Evolutionary conservation across 169 alveolate genomes (phyloP), one percentile per base, ranked within the genome.

Genomic region (Besnoitia besnoiti): DNA sequence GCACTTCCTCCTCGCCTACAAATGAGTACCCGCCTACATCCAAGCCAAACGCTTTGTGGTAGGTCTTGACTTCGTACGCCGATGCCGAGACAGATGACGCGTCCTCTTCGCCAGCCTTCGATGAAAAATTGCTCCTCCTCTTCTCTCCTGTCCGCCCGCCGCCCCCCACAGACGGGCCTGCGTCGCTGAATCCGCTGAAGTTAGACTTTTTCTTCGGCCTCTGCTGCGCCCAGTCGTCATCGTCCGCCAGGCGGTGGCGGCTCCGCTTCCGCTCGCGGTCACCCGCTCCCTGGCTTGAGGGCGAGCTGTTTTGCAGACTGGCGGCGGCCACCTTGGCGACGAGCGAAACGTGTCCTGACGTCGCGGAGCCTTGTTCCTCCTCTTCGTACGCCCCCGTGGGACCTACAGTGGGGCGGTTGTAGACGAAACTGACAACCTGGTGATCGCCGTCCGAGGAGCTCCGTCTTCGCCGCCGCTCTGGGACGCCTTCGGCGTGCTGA

Each of bases 1-100:
- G 19, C 5, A 77, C 49, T 0, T 30, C 76, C 55, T 49, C 88
- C 24, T 89, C 92, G 12, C 51, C 46, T 8, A 89, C 92, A 47
- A 89, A 76, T 0, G 92, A 12, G 49, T 89, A 89, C 30, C 40
- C 35, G 37, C 92, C 92, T n/a, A 55, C 77, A 46, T 82, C 50
- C 19, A 89, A 59, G 8, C 92, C 92, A 47, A 89, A 89, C 19
- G 92, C 92, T 82, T 73, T 67, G 50, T 82, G 44, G 77, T 89
- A 89, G 87, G 77, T 76, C 21, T 44, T 35, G 30, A 89, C 51
- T 10, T 89, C 92, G 46, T 73, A 73, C n/a, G 39, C 44, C 44
- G 82, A 73, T 42, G 82, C 82, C 0, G 82, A 39, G 67, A 55
- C 33, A 1, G 67, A 21, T 5, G 67, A 55, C 12, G 30, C 27